Evolutionary conservation across 352 stramenopile species (phyloP).

Genomic region (Albugo laibachii): DNA sequence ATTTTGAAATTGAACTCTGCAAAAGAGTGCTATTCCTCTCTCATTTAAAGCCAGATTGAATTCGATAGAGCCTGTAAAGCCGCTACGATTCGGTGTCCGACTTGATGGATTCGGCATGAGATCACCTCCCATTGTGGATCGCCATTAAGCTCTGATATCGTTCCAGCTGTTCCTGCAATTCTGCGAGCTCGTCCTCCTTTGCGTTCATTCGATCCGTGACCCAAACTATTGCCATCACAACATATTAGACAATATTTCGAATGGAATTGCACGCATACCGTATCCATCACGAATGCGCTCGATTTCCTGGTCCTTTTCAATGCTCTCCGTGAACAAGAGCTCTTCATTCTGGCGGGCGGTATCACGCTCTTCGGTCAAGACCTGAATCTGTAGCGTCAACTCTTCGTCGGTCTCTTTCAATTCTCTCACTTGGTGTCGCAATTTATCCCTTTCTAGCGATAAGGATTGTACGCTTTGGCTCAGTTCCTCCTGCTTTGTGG

Average conservation of each 20-base stretch:
- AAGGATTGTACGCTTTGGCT: constrained; percentile 12
- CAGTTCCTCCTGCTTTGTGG: constrained; percentile 9
- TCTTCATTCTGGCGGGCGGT: constrained; percentile 68
- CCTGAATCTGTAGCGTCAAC: constrained; percentile 54
- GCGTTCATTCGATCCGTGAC: constrained; percentile 78
- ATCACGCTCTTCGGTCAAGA: constrained; percentile 69
- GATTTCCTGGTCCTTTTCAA: constrained; percentile 77
- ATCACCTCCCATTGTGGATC: too few relatives aligned
- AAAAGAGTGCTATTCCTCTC: too few relatives aligned
- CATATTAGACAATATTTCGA: constrained; percentile 1
- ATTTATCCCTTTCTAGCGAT: constrained; percentile 15
- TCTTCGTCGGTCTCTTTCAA: constrained; percentile 62
- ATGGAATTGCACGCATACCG: constrained; percentile 16
- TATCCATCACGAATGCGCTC: constrained; percentile 74
- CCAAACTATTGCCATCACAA: constrained; percentile 30
- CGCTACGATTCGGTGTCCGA: too few relatives aligned
- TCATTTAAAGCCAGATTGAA: too few relatives aligned
- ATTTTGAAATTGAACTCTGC: too few relatives aligned
- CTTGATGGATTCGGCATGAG: too few relatives aligned
- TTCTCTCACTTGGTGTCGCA: constrained; percentile 24
- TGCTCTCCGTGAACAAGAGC: constrained; percentile 59
- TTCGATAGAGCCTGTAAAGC: too few relatives aligned
- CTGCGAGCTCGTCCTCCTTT: constrained; percentile 69
- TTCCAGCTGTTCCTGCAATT: constrained; percentile 70
- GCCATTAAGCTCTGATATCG: constrained; percentile 53